Percentiles rank a stretch among this genome's conserved stretches.
Conservation (phyloP, 306 rosid genomes). For the Vigna angularis region DNA sequence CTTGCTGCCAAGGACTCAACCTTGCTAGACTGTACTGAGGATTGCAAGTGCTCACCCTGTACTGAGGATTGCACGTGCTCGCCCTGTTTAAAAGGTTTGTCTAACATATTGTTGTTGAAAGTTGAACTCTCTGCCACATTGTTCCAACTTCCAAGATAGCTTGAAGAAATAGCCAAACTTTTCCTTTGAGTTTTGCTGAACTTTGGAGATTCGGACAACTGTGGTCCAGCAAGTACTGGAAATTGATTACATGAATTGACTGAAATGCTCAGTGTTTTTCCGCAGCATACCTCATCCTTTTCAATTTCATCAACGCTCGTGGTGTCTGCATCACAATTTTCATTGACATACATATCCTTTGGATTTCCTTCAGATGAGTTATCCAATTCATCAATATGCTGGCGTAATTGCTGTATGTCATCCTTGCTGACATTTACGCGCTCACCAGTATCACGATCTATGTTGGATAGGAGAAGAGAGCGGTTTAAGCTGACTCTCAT, state of each 20-base stretch:
- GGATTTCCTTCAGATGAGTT: slow-evolving; percentile 60
- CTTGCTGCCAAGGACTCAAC: slow-evolving; percentile 86
- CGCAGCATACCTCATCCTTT: slow-evolving; percentile 46
- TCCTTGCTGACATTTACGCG: slow-evolving; percentile 61
- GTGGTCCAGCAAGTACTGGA: slow-evolving; percentile 78
- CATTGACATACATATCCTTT: slow-evolving; percentile 45
- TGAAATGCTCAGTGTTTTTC: slow-evolving; percentile 50
- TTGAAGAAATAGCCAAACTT: slow-evolving; percentile 62
- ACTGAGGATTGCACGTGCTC: slow-evolving; percentile 59
- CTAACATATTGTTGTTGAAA: slow-evolving; percentile 52
- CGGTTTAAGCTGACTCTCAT: slow-evolving; percentile 84
- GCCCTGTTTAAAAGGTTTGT: slow-evolving; percentile 56
- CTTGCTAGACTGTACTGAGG: slow-evolving; percentile 68
- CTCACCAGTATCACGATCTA: slow-evolving; percentile 64
- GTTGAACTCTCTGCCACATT: slow-evolving; percentile 64
- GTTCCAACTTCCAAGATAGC: slow-evolving; percentile 61
- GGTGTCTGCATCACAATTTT: slow-evolving; percentile 57
- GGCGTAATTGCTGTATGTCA: slow-evolving; percentile 67
- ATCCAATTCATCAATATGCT: slow-evolving; percentile 68
- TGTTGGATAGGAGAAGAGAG: slow-evolving; percentile 69
- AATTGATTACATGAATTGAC: slow-evolving; percentile 60
- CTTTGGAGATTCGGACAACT: slow-evolving; percentile 89
- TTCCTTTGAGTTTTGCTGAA: slow-evolving; percentile 72
- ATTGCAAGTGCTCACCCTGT: slow-evolving; percentile 49
- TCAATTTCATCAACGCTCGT: slow-evolving; percentile 60